These are phyloP conservation scores for Stagonosporopsis rhizophila DNA, from an alignment of 2,329 filamentous ascomycete species.

Conservation along the genomic window DNA sequence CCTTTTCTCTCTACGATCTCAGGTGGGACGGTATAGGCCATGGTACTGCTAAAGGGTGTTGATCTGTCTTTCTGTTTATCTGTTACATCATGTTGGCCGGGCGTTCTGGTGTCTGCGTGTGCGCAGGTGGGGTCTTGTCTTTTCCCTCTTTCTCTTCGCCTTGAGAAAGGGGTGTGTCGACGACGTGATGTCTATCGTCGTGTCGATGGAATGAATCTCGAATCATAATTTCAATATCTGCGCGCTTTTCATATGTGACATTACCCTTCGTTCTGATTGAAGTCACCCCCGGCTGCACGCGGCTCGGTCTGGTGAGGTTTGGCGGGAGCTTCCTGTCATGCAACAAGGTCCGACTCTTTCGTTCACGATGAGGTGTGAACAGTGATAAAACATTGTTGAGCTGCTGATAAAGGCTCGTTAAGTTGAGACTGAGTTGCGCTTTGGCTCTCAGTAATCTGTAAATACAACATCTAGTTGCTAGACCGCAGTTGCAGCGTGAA, in stretches of 20 bases:
- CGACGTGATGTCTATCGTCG: conserved; percentile 17
- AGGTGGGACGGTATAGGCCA: conserved; percentile 16
- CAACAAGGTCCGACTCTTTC: background rate
- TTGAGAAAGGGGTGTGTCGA: conserved; percentile 1
- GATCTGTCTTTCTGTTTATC: conserved; percentile 18
- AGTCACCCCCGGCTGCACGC: background rate
- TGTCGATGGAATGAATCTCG: conserved; percentile 13
- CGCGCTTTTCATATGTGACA: conserved; percentile 1
- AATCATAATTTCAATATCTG: conserved; percentile 10
- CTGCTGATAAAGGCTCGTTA: too few relatives aligned
- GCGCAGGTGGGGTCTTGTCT: conserved; percentile 9
- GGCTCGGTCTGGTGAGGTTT: background rate
- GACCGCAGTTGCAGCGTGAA: too few relatives aligned
- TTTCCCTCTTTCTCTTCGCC: conserved; percentile 6
- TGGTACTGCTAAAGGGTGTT: conserved; percentile 28
- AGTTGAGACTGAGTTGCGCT: too few relatives aligned
- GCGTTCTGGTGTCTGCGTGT: conserved; percentile 31
- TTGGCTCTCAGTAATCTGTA: too few relatives aligned
- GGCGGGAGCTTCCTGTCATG: background rate
- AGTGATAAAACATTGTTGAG: background rate
- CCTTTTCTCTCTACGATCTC: conserved; percentile 32
- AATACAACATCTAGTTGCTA: too few relatives aligned
- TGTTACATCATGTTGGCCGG: conserved; percentile 34
- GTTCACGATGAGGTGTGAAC: background rate
- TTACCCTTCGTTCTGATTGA: conserved; percentile 10